phyloP scores from a whole-genome alignment of 163 green algal genomes.

The Picocystis sp. region DNA sequence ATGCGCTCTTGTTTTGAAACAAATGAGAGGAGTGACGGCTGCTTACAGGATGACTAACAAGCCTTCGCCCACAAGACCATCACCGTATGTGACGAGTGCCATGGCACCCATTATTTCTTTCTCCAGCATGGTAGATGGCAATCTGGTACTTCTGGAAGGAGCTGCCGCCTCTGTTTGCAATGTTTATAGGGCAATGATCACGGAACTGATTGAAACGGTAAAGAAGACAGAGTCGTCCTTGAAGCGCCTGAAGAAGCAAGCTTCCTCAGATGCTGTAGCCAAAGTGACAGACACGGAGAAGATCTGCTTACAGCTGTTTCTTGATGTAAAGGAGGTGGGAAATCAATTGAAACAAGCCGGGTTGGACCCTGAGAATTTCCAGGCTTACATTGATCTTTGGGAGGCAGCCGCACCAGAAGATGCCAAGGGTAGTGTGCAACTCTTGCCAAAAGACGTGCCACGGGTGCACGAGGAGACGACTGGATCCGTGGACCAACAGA shows the following conservation, averaged over 20 bases:
- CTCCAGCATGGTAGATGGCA: not conserved
- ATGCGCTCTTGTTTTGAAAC: slow-evolving; percentile 52
- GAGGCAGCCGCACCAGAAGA: no score
- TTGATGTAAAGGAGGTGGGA: slow-evolving; percentile 42
- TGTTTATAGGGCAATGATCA: slow-evolving; percentile 27
- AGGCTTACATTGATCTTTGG: no score
- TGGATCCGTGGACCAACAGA: no score
- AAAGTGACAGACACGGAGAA: slow-evolving; percentile 66
- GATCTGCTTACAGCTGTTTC: slow-evolving; percentile 67
- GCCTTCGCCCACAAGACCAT: slow-evolving; percentile 42
- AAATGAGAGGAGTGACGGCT: slow-evolving; percentile 79
- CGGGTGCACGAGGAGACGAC: no score
- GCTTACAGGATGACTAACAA: slow-evolving; percentile 81
- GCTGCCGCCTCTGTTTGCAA: slow-evolving; percentile 15
- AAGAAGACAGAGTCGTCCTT: slow-evolving; percentile 71
- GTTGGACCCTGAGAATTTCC: no score
- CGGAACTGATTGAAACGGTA: slow-evolving; percentile 60
- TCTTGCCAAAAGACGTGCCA: no score
- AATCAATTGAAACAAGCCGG: no score
- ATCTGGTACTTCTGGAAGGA: not conserved
- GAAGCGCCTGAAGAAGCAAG: slow-evolving; percentile 60
- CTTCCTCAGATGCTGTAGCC: slow-evolving; percentile 14
- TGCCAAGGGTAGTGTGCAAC: no score
- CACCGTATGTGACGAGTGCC: slow-evolving; percentile 52
- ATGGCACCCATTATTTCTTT: slow-evolving; percentile 13